A percentile compares a stretch with the other conserved stretches of the same genome.
Conservation (phyloP, 2,329 filamentous ascomycete genomes). For the Penicillium glabrum region DNA sequence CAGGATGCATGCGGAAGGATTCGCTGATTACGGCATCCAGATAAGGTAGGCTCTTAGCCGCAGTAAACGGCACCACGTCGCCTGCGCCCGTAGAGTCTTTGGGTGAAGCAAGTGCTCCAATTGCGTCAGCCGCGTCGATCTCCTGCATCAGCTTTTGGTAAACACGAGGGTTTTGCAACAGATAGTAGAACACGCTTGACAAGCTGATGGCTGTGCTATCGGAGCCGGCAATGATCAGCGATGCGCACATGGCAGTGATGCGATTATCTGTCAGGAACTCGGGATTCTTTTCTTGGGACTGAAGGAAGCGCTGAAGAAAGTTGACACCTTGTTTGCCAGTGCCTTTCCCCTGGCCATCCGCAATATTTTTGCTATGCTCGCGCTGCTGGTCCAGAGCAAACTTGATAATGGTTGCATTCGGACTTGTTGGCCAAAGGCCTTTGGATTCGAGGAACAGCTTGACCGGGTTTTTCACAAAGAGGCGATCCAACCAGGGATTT, state of each 20-base stretch:
- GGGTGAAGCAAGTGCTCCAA: background rate
- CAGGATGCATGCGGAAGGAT: constrained; percentile 73
- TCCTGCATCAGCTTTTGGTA: background rate
- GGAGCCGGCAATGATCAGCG: too few relatives aligned
- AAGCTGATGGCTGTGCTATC: too few relatives aligned
- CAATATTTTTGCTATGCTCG: too few relatives aligned
- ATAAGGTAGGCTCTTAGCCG: constrained; percentile 70
- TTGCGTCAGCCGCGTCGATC: background rate
- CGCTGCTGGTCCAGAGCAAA: too few relatives aligned
- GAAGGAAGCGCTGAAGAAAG: too few relatives aligned
- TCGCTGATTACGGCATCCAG: constrained; percentile 53
- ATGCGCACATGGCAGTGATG: too few relatives aligned
- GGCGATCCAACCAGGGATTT: constrained; percentile 67
- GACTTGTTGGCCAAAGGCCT: too few relatives aligned
- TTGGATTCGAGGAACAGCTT: constrained; percentile 57
- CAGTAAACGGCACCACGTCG: constrained; percentile 35
- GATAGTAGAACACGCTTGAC: background rate
- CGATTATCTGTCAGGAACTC: too few relatives aligned
- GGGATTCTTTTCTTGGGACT: too few relatives aligned
- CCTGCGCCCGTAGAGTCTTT: background rate
- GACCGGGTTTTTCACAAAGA: constrained; percentile 74
- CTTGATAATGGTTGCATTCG: too few relatives aligned
- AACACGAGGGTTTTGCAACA: background rate
- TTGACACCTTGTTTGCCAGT: too few relatives aligned
- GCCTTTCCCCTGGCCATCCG: too few relatives aligned